These are phyloP conservation scores for Knufia fluminis DNA, from an alignment of 2,329 filamentous ascomycete genomes.

Conservation along the genomic window DNA sequence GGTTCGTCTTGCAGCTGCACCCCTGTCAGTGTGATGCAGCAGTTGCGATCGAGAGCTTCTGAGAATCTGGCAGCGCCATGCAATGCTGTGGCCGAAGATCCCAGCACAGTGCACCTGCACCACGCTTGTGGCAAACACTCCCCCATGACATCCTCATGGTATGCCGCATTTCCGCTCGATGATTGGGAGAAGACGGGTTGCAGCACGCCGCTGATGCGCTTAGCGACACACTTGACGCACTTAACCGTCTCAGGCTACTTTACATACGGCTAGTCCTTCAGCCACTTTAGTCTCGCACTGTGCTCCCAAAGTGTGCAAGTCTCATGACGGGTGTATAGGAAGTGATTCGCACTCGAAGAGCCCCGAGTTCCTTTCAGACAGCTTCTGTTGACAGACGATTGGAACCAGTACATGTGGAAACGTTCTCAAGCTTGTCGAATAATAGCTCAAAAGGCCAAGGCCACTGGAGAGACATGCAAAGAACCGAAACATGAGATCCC, in stretches of 20 bases:
- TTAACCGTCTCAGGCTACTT: neutral
- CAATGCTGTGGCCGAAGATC: neutral
- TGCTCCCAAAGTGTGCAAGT: neutral
- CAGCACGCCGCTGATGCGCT: neutral
- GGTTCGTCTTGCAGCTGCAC: neutral
- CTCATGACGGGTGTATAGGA: too few species aligned
- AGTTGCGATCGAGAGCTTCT: neutral
- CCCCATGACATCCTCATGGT: neutral
- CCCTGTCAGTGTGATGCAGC: neutral
- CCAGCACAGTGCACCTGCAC: neutral
- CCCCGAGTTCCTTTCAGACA: neutral
- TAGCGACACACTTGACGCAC: neutral
- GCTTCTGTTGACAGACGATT: neutral
- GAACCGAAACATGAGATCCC: too few species aligned
- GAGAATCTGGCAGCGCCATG: neutral
- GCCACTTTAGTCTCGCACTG: neutral
- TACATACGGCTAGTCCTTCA: neutral
- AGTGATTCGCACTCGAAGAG: too few species aligned
- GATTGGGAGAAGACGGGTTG: neutral
- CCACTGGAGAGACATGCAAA: neutral
- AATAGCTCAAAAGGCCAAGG: neutral
- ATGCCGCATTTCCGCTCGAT: neutral
- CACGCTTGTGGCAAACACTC: constrained; percentile 1
- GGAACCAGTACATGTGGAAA: too few species aligned
- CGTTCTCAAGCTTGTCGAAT: too few species aligned